A percentile compares a stretch with the other conserved stretches of the same genome.
Conservation (phyloP, 257 asterid genomes). For the Verbena officinalis region DNA sequence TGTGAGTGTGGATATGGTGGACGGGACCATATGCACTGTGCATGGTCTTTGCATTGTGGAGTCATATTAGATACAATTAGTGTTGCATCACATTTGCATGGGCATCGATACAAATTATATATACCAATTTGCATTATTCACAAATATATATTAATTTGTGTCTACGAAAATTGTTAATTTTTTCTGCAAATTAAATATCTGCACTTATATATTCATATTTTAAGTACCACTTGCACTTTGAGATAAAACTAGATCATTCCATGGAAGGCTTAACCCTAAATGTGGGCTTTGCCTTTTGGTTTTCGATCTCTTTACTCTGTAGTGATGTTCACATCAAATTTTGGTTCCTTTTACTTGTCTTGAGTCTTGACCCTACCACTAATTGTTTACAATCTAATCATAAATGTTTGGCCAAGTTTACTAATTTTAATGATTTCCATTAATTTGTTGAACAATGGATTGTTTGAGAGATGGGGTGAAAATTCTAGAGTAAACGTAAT, state of each 20-base stretch:
- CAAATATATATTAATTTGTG: neutral
- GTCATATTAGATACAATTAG: conserved; percentile 1
- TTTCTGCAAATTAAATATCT: neutral
- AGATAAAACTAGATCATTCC: conserved; percentile 31
- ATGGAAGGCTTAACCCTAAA: conserved; percentile 11
- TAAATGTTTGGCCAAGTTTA: neutral
- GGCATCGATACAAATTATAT: neutral
- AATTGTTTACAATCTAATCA: neutral
- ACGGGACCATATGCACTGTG: conserved; percentile 24
- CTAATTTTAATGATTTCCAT: neutral
- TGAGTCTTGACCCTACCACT: conserved; percentile 31
- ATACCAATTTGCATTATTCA: conserved; percentile 18
- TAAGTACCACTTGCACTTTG: conserved; percentile 19
- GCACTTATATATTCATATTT: neutral
- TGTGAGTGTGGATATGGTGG: neutral
- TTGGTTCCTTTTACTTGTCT: neutral
- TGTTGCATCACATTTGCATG: conserved; percentile 34
- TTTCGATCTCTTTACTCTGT: too few relatives aligned
- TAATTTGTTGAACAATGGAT: neutral
- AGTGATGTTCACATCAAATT: conserved; percentile 10
- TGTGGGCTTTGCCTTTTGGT: neutral
- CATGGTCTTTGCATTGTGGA: conserved; percentile 2
- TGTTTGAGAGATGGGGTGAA: conserved; percentile 24
- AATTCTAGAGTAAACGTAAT: conserved; percentile 22
- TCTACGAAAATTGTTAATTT: neutral